Evolutionary conservation across 306 rosid species (phyloP), one percentile per base, ranked within the genome.

Genomic region (Quercus robur): DNA sequence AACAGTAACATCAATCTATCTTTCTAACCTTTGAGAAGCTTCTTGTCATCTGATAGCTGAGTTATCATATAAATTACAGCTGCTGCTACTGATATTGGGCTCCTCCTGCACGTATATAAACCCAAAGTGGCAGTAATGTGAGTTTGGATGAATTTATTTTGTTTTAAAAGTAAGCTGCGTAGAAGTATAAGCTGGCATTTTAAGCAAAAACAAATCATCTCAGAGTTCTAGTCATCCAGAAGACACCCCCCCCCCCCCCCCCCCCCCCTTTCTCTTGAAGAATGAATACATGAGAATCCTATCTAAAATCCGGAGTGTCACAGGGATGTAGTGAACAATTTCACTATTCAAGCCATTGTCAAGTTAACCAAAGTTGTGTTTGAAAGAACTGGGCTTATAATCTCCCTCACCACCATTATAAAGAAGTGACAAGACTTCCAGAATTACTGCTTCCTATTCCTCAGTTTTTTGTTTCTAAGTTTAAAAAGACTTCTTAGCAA

Each of bases 61-160:
- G 97, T 95, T 74, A 95, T 86, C 25, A 93, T 95, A 84, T 93
- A 93, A 76, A 91, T 95, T 74, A 91, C 96, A 74, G 97, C 98
- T 4, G 98, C 98, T 21, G 98, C 98, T 75, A 93, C 90, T 56
- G 97, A 90, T 86, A 95, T 93, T 75, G 99, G 99, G 85, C 98
- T 93, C 87, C 99, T 90, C 98, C 99, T 95, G 90, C 30, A 73
- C 83, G 38, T 14, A 10, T 23, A 38, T 41, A 12, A 44, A 72
- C 3, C 51, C 26, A 19, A 68, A 19, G 20, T 4, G 3, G 52
- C 8, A 33, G 17, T 4, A 49, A 33, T 33, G 38, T 15, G 6
- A 2, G 54, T 3, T 49, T 12, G 54, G 54, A 49, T 49, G 54
- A 49, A 1, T 49, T 38, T 38, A 38, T 7, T 35, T 35, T 35